Conservation (phyloP, 2,329 filamentous ascomycete genomes). For the Hymenoscyphus albidus region DNA sequence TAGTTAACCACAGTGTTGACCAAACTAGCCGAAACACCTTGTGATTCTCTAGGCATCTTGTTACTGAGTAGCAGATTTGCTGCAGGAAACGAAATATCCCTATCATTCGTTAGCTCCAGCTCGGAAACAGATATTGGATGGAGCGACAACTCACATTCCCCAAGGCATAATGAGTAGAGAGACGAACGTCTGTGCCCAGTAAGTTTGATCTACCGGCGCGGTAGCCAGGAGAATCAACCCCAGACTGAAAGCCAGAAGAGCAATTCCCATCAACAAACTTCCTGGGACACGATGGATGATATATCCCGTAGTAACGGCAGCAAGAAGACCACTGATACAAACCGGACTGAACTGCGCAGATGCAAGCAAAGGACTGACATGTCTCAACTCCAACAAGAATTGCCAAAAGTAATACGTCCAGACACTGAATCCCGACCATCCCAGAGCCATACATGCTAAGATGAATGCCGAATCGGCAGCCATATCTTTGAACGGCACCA, state of each 20-base stretch:
- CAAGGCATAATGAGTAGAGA: constrained; percentile 54
- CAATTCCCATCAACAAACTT: constrained; percentile 37
- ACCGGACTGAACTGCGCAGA: constrained; percentile 32
- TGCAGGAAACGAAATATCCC: constrained; percentile 61
- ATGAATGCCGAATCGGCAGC: constrained; percentile 49
- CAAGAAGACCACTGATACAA: constrained; percentile 32
- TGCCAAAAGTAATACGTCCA: constrained; percentile 32
- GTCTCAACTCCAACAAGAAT: constrained; percentile 28
- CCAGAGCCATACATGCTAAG: constrained; percentile 27
- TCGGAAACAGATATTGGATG: neutral
- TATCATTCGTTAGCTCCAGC: constrained; percentile 4
- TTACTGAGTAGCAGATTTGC: constrained; percentile 58
- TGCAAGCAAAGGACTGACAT: constrained; percentile 31
- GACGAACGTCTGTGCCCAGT: constrained; percentile 62
- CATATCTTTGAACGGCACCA: constrained; percentile 54
- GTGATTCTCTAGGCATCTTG: constrained; percentile 42
- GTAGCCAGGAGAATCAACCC: constrained; percentile 41
- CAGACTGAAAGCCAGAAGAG: constrained; percentile 38
- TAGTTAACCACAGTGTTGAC: constrained; percentile 67
- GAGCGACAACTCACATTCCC: constrained; percentile 44
- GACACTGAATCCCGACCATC: constrained; percentile 32
- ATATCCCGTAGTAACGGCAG: constrained; percentile 36
- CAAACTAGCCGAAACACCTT: constrained; percentile 51
- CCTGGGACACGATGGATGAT: constrained; percentile 34
- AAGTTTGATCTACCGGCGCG: constrained; percentile 51